These are phyloP conservation scores for Pythium sp. DNA, from an alignment of 352 stramenopile genomes.

Conservation along the genomic window DNA sequence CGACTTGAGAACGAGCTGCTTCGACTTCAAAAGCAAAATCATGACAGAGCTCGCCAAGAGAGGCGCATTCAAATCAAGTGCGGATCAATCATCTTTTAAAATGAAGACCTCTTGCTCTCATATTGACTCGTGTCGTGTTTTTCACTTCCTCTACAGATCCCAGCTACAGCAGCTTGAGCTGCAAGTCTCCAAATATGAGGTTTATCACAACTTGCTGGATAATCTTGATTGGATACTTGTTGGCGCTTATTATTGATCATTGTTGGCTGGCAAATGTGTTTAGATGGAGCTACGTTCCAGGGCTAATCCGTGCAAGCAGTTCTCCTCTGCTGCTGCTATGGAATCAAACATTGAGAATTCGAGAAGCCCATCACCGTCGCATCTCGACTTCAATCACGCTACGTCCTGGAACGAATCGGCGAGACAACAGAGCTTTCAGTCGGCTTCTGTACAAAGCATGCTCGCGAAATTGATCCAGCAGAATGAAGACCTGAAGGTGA, in stretches of 20 bases:
- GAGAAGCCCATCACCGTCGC: not conserved
- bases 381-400: not conserved
- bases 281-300: not conserved
- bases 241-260: not conserved
- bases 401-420: not conserved
- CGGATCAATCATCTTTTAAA: not conserved
- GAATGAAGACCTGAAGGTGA: slow-evolving; percentile 27
- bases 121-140: not conserved
- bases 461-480: slow-evolving; percentile 22
- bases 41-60: slow-evolving; percentile 17
- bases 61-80: slow-evolving; percentile 27
- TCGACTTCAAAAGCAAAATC: slow-evolving; percentile 25
- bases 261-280: not conserved
- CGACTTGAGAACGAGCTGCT: slow-evolving; percentile 26
- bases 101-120: not conserved
- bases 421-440: not conserved
- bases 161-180: slow-evolving; percentile 33
- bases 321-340: not conserved
- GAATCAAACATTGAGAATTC: not conserved
- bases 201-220: not conserved
- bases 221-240: not conserved
- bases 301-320: too few relatives aligned
- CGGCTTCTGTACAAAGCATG: slow-evolving; percentile 13
- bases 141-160: slow-evolving; percentile 11
- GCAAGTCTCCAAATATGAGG: slow-evolving; percentile 30